These are phyloP conservation scores for Canariomyces notabilis DNA, from an alignment of 2,329 filamentous ascomycete genomes.

Conservation along the genomic window DNA sequence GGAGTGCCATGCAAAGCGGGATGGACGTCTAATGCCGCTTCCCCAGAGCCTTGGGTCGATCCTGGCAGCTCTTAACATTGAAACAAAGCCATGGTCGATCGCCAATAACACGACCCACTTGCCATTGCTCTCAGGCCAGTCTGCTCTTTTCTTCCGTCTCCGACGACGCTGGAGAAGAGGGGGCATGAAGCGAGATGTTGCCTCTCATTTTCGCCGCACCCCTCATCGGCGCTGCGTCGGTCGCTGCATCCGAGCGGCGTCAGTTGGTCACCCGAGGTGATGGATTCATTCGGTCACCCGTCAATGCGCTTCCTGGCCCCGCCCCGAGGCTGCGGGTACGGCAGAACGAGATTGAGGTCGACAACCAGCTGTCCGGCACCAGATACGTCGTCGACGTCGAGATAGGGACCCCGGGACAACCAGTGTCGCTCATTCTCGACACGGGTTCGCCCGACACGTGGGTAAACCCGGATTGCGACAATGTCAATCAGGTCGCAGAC, in stretches of 20 bases:
- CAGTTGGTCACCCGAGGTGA: conserved; percentile 13
- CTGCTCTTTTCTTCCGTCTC: neutral
- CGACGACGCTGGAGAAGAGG: neutral
- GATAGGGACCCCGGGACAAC: conserved; percentile 45
- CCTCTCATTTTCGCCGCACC: conserved; percentile 12
- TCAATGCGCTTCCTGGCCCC: conserved; percentile 12
- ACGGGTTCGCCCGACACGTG: conserved; percentile 52
- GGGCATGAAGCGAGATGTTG: conserved; percentile 10
- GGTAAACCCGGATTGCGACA: conserved; percentile 47
- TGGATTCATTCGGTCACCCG: conserved; percentile 19
- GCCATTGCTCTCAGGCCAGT: neutral
- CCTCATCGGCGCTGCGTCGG: conserved; percentile 7
- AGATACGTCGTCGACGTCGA: conserved; percentile 23
- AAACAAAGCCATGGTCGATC: too few relatives aligned
- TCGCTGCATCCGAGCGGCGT: conserved; percentile 1
- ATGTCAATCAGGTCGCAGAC: conserved; percentile 30
- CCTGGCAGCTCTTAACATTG: too few relatives aligned
- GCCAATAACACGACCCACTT: neutral
- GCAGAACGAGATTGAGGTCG: conserved; percentile 18
- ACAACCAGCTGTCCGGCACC: conserved; percentile 19
- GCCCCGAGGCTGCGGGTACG: conserved; percentile 13
- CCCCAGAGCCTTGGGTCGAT: too few relatives aligned
- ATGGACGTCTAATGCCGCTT: too few relatives aligned
- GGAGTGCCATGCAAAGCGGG: too few relatives aligned
- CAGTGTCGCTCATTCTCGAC: conserved; percentile 45